Conservation (phyloP, 2,329 filamentous ascomycete genomes). For the Madurella fahalii region DNA sequence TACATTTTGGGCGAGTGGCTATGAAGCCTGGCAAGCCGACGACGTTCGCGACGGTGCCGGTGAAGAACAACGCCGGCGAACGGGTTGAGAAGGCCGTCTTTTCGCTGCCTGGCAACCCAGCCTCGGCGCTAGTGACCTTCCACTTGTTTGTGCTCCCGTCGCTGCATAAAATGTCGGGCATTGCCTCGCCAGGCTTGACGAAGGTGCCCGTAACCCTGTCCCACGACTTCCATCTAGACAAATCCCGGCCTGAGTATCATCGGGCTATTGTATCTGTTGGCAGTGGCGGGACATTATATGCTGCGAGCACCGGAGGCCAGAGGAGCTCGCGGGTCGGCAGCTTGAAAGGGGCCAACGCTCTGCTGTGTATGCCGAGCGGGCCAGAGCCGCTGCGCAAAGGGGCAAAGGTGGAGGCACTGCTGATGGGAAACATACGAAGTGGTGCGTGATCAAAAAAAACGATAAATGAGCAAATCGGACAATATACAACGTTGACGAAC, state of each 20-base stretch:
- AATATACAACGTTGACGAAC: constrained; percentile 14
- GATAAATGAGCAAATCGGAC: constrained; percentile 4
- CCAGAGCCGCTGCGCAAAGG: constrained; percentile 65
- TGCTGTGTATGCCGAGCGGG: constrained; percentile 69
- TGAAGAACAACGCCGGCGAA: constrained; percentile 55
- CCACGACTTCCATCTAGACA: constrained; percentile 71
- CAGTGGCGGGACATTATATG: constrained; percentile 64
- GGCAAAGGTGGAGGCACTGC: constrained; percentile 66
- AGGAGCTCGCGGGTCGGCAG: constrained; percentile 87
- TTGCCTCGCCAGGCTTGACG: constrained; percentile 64
- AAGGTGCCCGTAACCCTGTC: constrained; percentile 66
- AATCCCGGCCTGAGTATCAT: constrained; percentile 80
- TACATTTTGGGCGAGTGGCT: constrained; percentile 91
- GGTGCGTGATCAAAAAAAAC: constrained; percentile 15
- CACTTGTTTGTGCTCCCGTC: constrained; percentile 91
- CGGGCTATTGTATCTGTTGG: constrained; percentile 68
- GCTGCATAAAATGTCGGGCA: constrained; percentile 71
- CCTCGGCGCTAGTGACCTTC: constrained; percentile 86
- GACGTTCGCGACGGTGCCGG: constrained; percentile 85
- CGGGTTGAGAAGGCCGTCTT: constrained; percentile 71
- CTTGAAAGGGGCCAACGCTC: constrained; percentile 79
- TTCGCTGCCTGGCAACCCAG: constrained; percentile 88
- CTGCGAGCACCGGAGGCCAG: constrained; percentile 82
- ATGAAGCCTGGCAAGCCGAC: constrained; percentile 99
- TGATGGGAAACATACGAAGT: constrained; percentile 59